Evolutionary conservation across 768 basidiomycete genomes (phyloP), one percentile per base, ranked within the genome.

Genomic region (Suillus sp.): DNA sequence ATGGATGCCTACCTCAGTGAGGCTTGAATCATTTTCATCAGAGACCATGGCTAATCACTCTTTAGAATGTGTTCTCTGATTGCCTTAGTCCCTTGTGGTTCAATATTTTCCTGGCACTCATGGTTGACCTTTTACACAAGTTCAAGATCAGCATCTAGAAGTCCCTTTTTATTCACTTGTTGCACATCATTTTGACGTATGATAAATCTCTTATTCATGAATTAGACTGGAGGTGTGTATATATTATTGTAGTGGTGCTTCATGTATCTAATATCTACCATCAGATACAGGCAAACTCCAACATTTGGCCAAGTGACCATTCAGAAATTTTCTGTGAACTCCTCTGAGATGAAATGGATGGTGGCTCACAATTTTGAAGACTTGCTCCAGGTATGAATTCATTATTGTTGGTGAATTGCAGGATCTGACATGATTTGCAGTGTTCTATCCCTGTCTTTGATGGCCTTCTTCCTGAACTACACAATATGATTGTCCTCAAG

Each of bases 301-400:
- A 62, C 73, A 0, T 79, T 80, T 68, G 78, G 78, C 0, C 58
- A 63, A 0, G 59, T 59, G 6, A 75, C 74, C 0, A 78, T 79
- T 13, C 66, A 70, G 0, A 63, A 60, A 30, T 79, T 78, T 54
- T n/a, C 42, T 3, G 55, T 67, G 30, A 75, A 79, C 67, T 70
- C 69, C 0, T 72, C 77, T 1, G 74, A 71, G 34, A 65, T 80
- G 67, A 74, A 75, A 53, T 71, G 72, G 59, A 60, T 78, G 14
- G 77, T 76, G 20, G 78, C 77, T 1, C 69, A 70, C 69, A 70
- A 70, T 67, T 79, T 69, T 62, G 75, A 79, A 50, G 78, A 79
- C 54, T 65, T 78, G 6, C 62, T 78, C 0, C 78, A 78, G 67
- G 60, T 34, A 25, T 11, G 27, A 16, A 16, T 1, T 16, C 40